Base-by-base conservation (phyloP, 1,139 yeast species). In the Spathaspora sp. region DNA sequence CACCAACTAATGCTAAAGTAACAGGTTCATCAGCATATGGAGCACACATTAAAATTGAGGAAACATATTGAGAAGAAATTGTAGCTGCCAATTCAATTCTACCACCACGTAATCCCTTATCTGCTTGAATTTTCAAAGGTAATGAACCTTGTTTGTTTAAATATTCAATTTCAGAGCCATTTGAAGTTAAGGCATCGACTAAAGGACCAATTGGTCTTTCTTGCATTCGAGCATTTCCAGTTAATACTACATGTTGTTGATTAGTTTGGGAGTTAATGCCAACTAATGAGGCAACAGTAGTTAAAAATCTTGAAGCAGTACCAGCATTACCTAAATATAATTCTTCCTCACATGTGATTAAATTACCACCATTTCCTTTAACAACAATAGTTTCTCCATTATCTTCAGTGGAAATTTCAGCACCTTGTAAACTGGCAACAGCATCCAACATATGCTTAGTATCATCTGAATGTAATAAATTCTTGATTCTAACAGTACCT, bases 191-290 rank as follows among this genome's bases (percentile, higher is more conserved):
- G 3, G 99, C 96, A 55, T 90, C 96, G 11, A 93, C 98, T 48
- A 93, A 77, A 5, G 99, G 97, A 25, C 97, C 98, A 58, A 89
- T 89, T 26, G 99, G 99, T 60, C 99, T 81, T 65, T 91, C 95
- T 68, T 93, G 96, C 99, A 93, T 93, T 67, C 99, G 82, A 39
- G 89, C 85, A 63, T 93, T 93, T 57, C 99, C 99, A 4, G 98
- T 93, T 54, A 95, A 76, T 10, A 82, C 68, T 37, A 90, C 83
- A 48, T 72, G 64, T 4, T 67, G 61, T 7, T 45, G 39, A 8
- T 63, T 60, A n/a, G 70, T 64, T 9, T 53, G 44, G 5, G 61
- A 29, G 45, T 76, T 70, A 31, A 59, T 47, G 3, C 65, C 68
- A 6, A 89, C 96, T 47, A 93, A 73, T 17, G 97, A 80, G 11